Percentiles rank a stretch among this genome's conserved stretches.
Conservation (phyloP, 169 alveolate species). For the Hammondia hammondi region DNA sequence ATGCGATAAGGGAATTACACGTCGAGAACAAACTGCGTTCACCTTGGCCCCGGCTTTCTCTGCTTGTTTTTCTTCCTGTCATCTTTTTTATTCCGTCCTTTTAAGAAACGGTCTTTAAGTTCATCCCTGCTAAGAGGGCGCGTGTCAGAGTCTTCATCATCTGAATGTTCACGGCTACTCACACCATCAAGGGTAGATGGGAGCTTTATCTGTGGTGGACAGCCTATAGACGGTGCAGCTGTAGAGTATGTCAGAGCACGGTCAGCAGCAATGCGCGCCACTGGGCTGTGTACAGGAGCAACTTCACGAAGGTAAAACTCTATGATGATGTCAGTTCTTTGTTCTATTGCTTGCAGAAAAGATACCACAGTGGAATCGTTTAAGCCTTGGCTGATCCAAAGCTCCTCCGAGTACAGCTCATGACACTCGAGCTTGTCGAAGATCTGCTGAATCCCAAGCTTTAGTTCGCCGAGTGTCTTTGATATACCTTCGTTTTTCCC, state of each 20-base stretch:
- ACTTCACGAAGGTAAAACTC: not conserved
- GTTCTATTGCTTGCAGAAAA: conserved; percentile 40
- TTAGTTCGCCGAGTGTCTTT: conserved; percentile 12
- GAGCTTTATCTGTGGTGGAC: conserved; percentile 28
- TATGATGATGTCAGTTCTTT: not conserved
- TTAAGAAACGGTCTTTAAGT: not conserved
- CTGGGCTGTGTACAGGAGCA: not conserved
- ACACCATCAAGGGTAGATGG: conserved; percentile 54
- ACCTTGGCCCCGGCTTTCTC: conserved; percentile 5
- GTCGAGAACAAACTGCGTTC: not conserved
- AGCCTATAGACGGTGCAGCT: not conserved
- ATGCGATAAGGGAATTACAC: too few relatives aligned
- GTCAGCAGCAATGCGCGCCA: not conserved
- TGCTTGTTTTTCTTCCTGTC: conserved; percentile 21
- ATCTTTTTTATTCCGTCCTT: not conserved
- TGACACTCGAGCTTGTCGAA: conserved; percentile 16
- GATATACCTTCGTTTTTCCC: not conserved
- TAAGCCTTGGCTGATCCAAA: conserved; percentile 40
- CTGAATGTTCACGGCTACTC: conserved; percentile 46
- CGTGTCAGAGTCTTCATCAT: conserved; percentile 56
- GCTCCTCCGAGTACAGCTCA: conserved; percentile 3
- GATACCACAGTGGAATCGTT: conserved; percentile 1
- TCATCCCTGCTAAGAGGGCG: conserved; percentile 52
- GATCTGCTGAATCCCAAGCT: not conserved
- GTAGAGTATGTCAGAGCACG: not conserved